Percentiles rank a stretch among this genome's conserved stretches.
Conservation (phyloP, 768 basidiomycete genomes). For the Sistotremastrum suecicum region DNA sequence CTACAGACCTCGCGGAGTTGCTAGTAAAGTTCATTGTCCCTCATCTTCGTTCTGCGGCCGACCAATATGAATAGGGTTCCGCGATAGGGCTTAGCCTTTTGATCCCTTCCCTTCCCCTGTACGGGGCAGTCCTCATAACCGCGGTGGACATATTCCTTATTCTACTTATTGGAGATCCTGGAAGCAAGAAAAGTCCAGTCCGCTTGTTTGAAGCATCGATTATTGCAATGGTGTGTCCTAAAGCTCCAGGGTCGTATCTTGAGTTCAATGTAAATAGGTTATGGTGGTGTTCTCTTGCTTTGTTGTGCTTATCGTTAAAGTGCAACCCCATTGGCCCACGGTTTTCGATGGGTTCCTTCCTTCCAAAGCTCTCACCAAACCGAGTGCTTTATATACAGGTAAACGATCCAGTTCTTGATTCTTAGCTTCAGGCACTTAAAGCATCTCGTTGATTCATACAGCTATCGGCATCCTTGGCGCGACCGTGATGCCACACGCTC, state of each 20-base stretch:
- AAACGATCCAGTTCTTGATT: conserved; percentile 11
- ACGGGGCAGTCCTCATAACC: conserved; percentile 59
- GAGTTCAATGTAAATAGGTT: conserved; percentile 25
- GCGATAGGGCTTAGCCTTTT: conserved; percentile 71
- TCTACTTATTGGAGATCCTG: conserved; percentile 56
- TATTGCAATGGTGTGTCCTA: conserved; percentile 35
- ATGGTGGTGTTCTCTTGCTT: conserved; percentile 68
- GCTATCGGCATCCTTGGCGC: conserved; percentile 68
- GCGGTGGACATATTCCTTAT: conserved; percentile 55
- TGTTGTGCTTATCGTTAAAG: conserved; percentile 56
- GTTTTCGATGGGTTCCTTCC: conserved; percentile 71
- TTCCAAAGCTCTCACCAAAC: conserved; percentile 43
- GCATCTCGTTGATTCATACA: conserved; percentile 11
- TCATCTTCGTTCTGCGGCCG: no score
- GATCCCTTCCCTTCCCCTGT: conserved; percentile 53
- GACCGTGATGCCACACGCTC: conserved; percentile 86
- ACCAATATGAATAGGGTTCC: conserved; percentile 26
- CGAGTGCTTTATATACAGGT: conserved; percentile 55
- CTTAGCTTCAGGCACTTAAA: not conserved
- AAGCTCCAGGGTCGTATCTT: no score
- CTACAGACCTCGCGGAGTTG: conserved; percentile 72
- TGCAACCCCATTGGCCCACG: conserved; percentile 54
- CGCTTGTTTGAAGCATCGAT: conserved; percentile 56
- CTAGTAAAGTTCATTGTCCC: conserved; percentile 15
- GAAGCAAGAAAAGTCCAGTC: conserved; percentile 44